Evolutionary conservation across 2,329 filamentous ascomycete genomes (phyloP), one percentile per base, ranked within the genome.

Genomic region (Chrysoporthe austroafricana): DNA sequence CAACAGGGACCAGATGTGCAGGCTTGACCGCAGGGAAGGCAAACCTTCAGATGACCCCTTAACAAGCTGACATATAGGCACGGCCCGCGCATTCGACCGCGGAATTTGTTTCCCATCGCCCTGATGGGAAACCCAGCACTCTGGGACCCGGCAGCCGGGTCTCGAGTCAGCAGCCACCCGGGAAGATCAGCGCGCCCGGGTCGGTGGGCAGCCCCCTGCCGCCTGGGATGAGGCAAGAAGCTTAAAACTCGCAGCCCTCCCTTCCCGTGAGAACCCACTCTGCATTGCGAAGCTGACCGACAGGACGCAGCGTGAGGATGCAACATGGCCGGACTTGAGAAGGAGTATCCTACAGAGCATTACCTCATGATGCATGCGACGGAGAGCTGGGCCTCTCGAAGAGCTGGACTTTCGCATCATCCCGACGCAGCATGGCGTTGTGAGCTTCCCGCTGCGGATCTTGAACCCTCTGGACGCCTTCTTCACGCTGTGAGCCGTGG

Each of bases 161-260:
- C 44, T 69, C 63, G 61, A 67, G 64, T 69, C 67, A 69, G 67
- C 67, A 69, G 67, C 67, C 67, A 69, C 67, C 67, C 67, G 67
- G 59, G 57, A 48, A 56, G 67, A 69, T 69, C 67, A 69, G 62
- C 64, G 50, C 62, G 63, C 44, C 61, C 62, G 57, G 61, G 59
- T 67, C 26, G 61, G 56, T 44, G 61, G 58, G 64, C 48, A 32
- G 44, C 52, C 67, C 48, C 67, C 61, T 69, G 67, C 43, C 48
- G 63, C 57, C 63, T 62, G 63, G 64, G 44, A 57, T 66, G 48
- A 48, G 21, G 18, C 16, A 66, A 54, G 63, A 66, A 66, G 64
- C n/a, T 48, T 57, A 61, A 61, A 61, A 44, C 42, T 34, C 34
- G 9, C n/a, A 57, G 61, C 36, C 36, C 59, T 60, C 52, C 58